phyloP scores from a whole-genome alignment of 108 stramenopile genomes.

The Poteriospumella lacustris region DNA sequence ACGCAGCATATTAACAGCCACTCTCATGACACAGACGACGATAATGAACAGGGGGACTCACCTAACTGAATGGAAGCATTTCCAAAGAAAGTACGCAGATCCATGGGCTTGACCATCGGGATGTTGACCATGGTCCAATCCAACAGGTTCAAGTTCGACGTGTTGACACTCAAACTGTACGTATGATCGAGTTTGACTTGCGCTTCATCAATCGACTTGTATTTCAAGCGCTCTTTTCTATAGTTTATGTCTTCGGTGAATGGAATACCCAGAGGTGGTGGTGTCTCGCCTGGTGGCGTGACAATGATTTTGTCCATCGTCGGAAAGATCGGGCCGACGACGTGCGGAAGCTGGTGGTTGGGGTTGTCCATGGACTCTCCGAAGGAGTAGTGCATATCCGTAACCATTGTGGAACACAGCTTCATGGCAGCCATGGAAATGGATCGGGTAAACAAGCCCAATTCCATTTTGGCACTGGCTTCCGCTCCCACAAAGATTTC shows the following conservation, averaged over 20 bases:
- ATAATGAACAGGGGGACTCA: neutral
- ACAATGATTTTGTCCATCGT: constrained; percentile 64
- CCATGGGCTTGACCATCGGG: constrained; percentile 60
- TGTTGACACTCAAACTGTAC: constrained; percentile 64
- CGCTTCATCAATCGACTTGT: constrained; percentile 29
- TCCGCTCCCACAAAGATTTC: constrained; percentile 64
- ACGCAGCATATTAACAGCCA: neutral
- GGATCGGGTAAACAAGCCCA: constrained; percentile 62
- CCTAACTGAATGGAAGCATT: constrained; percentile 46
- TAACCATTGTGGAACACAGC: constrained; percentile 36
- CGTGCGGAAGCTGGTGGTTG: constrained; percentile 61
- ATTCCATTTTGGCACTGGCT: constrained; percentile 62
- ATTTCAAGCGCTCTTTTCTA: constrained; percentile 40
- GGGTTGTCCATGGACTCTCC: constrained; percentile 49
- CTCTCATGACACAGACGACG: neutral
- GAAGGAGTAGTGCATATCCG: constrained; percentile 64
- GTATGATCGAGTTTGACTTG: constrained; percentile 61
- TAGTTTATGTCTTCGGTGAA: constrained; percentile 56
- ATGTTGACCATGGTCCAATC: constrained; percentile 63
- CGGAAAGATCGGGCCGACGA: constrained; percentile 55
- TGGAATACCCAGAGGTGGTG: constrained; percentile 54
- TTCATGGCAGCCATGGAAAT: constrained; percentile 41
- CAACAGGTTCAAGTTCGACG: constrained; percentile 71
- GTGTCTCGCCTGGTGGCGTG: constrained; percentile 56
- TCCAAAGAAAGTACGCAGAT: constrained; percentile 69